Percentiles rank a stretch among this genome's conserved stretches.
These are phyloP conservation scores for Trypanosoma boissoni DNA, from an alignment of 208 protist genomes.

Conservation along the genomic window DNA sequence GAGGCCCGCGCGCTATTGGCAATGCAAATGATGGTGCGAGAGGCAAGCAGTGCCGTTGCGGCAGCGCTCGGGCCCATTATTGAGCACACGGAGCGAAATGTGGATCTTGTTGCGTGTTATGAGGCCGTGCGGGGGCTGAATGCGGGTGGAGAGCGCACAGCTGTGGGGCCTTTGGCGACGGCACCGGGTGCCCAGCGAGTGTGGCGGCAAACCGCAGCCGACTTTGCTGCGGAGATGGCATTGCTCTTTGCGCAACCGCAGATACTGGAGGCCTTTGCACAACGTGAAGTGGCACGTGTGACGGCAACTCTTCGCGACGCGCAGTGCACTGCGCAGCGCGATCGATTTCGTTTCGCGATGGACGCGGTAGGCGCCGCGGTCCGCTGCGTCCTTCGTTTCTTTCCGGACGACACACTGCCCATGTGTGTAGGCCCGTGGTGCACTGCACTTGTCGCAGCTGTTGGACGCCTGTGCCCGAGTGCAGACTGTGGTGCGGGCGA, in stretches of 20 bases:
- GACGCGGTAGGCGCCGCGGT: constrained; percentile 15
- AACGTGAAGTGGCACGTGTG: constrained; percentile 16
- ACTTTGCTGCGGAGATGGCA: constrained; percentile 12
- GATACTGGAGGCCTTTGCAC: constrained; percentile 23
- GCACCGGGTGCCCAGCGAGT: constrained; percentile 9
- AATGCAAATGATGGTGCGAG: constrained; percentile 21
- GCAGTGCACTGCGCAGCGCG: constrained; percentile 4
- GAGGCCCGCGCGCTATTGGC: constrained; percentile 13
- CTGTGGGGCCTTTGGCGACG: constrained; percentile 6
- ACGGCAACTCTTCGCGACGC: constrained; percentile 5
- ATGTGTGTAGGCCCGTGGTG: constrained; percentile 43
- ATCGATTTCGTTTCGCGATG: constrained; percentile 21
- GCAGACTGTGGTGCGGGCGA: constrained; percentile 3
- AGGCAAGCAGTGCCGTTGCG: constrained; percentile 12
- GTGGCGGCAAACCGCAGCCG: constrained; percentile 12
- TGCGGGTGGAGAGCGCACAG: not conserved
- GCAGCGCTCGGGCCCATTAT: constrained; percentile 18
- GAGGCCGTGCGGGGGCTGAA: constrained; percentile 40
- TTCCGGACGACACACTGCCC: constrained; percentile 43
- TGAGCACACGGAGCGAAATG: constrained; percentile 20
- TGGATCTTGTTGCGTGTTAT: constrained; percentile 38
- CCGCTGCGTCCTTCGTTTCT: constrained; percentile 40
- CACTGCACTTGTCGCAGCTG: constrained; percentile 22
- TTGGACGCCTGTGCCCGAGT: constrained; percentile 21
- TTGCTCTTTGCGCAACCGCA: constrained; percentile 15